These are phyloP conservation scores for Lactifluus rugatus DNA, from an alignment of 768 basidiomycete genomes.

Conservation along the genomic window DNA sequence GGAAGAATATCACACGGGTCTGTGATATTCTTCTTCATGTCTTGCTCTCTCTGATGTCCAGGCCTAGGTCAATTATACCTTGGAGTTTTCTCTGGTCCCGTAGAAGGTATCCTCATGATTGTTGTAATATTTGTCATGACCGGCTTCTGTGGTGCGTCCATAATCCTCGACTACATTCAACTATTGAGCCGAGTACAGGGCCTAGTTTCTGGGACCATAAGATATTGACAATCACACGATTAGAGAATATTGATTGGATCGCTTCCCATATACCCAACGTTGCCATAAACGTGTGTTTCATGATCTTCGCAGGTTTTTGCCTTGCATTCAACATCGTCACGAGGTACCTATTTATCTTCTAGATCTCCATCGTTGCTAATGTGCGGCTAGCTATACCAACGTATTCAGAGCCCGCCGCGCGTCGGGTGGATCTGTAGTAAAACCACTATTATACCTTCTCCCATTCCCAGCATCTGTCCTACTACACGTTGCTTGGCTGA, in stretches of 20 bases:
- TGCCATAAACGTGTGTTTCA: constrained; percentile 78
- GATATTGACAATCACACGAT: constrained; percentile 46
- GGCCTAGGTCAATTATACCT: constrained; percentile 73
- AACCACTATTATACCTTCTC: constrained; percentile 63
- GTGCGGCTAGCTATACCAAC: constrained; percentile 57
- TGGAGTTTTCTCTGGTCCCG: constrained; percentile 88
- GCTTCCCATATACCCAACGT: constrained; percentile 48
- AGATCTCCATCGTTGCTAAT: background rate
- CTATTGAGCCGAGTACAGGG: constrained; percentile 33
- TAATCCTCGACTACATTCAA: background rate
- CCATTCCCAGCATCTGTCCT: constrained; percentile 66
- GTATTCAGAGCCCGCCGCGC: constrained; percentile 53
- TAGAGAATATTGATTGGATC: constrained; percentile 43
- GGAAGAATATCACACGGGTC: constrained; percentile 84
- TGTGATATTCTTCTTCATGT: constrained; percentile 9
- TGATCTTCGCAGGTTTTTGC: constrained; percentile 64
- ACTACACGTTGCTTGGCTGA: constrained; percentile 78
- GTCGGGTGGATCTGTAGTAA: constrained; percentile 32
- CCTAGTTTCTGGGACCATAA: constrained; percentile 73
- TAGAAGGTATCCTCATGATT: constrained; percentile 91
- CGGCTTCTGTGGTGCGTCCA: constrained; percentile 55
- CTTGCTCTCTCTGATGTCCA: background rate
- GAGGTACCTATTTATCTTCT: constrained; percentile 34
- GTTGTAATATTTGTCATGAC: constrained; percentile 65
- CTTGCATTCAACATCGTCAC: constrained; percentile 72